Base-by-base conservation (phyloP, 2,329 filamentous ascomycete genomes). In the Zymoseptoria tritici region DNA sequence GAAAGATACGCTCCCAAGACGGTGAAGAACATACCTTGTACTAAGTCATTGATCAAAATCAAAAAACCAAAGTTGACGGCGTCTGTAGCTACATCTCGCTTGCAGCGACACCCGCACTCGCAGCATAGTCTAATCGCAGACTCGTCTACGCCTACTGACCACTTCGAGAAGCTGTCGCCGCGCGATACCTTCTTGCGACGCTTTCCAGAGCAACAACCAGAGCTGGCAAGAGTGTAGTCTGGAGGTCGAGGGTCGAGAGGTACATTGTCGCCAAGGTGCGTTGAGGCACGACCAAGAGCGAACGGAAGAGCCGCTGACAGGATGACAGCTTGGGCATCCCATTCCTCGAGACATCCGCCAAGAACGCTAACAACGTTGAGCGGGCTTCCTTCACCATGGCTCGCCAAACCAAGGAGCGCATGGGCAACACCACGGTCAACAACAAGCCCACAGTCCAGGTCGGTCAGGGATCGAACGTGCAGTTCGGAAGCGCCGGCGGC, bases 321-420 rank as follows among this genome's bases (percentile, higher is more conserved):
- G n/a, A 29, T 22, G 94, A 99, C 83, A 96, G 91, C 82, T 85
- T 99, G 69, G 93, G 93, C 72, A 99, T 99, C 70, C 94, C 94
- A 54, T 99, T 99, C 88, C 89, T 99, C 75, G 94, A 99, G 85
- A 99, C 94, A 19, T 99, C 94, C 50, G 94, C 94, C 74, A 99
- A 99, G 89, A 97, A 96, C 80, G 93, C 94, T 68, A 96, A 90
- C 80, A 99, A 99, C 77, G 94, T 99, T 76, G 94, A 99, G 82
- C 94, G 99, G 81, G 93, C 94, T 74, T 99, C 99, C 88, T 80
- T 99, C 80, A 99, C 94, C 77, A 99, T 99, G 94, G 94, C 94
- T 71, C 89, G 94, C 78, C 94, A 99, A 80, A 99, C 97, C 82
- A 99, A 99, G 85, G 93, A 97, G 83, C 89, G 94, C 74, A 99